These are phyloP conservation scores for Lentinula edodes DNA, from an alignment of 768 basidiomycete genomes.

Conservation along the genomic window DNA sequence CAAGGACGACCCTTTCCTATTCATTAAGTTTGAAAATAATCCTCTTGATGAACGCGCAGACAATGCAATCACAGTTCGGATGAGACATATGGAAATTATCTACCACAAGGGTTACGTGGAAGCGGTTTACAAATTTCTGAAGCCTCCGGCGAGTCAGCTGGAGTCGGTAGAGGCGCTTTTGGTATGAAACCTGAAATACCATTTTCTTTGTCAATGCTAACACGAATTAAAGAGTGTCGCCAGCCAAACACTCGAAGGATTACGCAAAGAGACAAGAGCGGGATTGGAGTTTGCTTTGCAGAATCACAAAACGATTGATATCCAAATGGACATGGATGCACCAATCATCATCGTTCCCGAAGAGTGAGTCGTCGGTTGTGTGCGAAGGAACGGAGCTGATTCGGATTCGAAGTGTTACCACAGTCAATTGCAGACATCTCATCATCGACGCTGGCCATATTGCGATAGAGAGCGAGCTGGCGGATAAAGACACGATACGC, in stretches of 20 bases:
- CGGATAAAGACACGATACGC: constrained; percentile 72
- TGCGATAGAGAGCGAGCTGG: constrained; percentile 85
- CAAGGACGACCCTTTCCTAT: constrained; percentile 69
- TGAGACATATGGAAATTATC: constrained; percentile 96
- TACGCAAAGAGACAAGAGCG: constrained; percentile 90
- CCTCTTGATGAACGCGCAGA: constrained; percentile 91
- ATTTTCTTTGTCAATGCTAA: constrained; percentile 3
- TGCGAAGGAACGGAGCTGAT: background rate
- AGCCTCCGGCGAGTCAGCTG: constrained; percentile 88
- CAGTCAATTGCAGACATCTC: constrained; percentile 74
- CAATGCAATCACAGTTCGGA: constrained; percentile 79
- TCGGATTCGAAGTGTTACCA: constrained; percentile 54
- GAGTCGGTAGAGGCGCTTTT: constrained; percentile 93
- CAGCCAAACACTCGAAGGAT: constrained; percentile 86
- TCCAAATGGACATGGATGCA: constrained; percentile 95
- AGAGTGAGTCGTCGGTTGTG: constrained; percentile 45
- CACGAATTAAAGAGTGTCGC: constrained; percentile 64
- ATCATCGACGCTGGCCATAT: constrained; percentile 97
- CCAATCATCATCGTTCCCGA: constrained; percentile 97
- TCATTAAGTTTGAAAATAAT: constrained; percentile 85
- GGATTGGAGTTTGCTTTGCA: constrained; percentile 92
- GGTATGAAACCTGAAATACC: constrained; percentile 34
- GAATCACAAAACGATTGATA: constrained; percentile 90
- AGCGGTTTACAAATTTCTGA: constrained; percentile 86
- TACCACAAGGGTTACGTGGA: constrained; percentile 94